phyloP scores from a whole-genome alignment of 805 yeast species.

The Ascoidea asiatica region DNA sequence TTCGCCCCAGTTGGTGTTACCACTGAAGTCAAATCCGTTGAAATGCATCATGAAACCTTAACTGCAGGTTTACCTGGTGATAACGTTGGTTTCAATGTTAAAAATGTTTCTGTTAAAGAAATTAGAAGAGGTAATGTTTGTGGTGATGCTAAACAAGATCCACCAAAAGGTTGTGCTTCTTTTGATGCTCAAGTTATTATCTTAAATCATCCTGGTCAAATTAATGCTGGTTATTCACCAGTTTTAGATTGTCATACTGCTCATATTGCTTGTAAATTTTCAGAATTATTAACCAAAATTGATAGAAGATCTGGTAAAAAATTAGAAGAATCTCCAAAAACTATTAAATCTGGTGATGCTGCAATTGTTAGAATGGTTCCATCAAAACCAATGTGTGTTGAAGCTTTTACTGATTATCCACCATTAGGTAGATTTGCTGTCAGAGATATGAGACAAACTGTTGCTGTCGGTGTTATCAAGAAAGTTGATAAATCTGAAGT shows the following conservation, averaged over 20 bases:
- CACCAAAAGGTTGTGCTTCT: slow-evolving; percentile 67
- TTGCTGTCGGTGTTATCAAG: slow-evolving; percentile 99
- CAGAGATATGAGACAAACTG: slow-evolving; percentile 99
- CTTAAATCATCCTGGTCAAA: slow-evolving; percentile 88
- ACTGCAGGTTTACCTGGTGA: slow-evolving; percentile 81
- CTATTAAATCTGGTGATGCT: slow-evolving; percentile 93
- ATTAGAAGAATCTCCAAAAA: slow-evolving; percentile 81
- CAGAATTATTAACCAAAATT: slow-evolving; percentile 66
- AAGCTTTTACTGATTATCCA: slow-evolving; percentile 88
- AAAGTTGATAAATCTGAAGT: slow-evolving; percentile 75
- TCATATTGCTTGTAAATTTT: slow-evolving; percentile 84
- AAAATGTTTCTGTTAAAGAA: slow-evolving; percentile 82
- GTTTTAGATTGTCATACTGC: slow-evolving; percentile 87
- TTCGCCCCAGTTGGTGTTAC: slow-evolving; percentile 87
- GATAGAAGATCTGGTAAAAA: slow-evolving; percentile 92
- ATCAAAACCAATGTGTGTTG: slow-evolving; percentile 89
- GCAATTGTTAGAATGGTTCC: slow-evolving; percentile 86
- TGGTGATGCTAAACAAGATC: slow-evolving; percentile 85
- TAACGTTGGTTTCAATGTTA: slow-evolving; percentile 83
- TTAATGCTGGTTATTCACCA: slow-evolving; percentile 84
- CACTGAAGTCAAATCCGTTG: slow-evolving; percentile 83
- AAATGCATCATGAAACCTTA: slow-evolving; percentile 77
- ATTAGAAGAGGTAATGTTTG: slow-evolving; percentile 88
- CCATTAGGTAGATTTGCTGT: slow-evolving; percentile 97
- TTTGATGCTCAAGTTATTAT: slow-evolving; percentile 80